A percentile compares a stretch with the other conserved stretches of the same genome.
Evolutionary conservation across 108 stramenopile genomes (phyloP).

Genomic region (Cyclostephanos invisitatus): DNA sequence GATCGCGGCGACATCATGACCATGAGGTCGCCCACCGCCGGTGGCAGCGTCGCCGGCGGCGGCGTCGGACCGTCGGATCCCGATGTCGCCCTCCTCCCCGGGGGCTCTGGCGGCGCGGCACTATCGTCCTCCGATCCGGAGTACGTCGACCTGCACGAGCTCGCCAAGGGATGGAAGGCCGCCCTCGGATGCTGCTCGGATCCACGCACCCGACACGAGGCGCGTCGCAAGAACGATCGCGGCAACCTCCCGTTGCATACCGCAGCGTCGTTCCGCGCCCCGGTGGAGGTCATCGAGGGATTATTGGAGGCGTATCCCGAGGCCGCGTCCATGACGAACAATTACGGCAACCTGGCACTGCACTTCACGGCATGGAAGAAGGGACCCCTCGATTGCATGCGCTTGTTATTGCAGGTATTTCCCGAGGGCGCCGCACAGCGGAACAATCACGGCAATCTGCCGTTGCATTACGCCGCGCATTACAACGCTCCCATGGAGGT

Average conservation of each 20-base stretch:
- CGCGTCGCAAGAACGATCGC: conserved; percentile 75
- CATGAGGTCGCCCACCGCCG: background rate
- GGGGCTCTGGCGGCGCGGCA: too few species aligned
- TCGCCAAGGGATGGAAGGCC: conserved; percentile 90
- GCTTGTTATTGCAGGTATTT: conserved; percentile 71
- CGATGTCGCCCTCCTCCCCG: too few species aligned
- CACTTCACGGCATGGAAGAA: conserved; percentile 91
- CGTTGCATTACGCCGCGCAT: conserved; percentile 84
- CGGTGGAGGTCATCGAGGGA: conserved; percentile 78
- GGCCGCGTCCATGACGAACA: conserved; percentile 84
- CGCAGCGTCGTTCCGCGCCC: conserved; percentile 81
- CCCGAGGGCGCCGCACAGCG: conserved; percentile 88
- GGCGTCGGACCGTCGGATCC: too few species aligned
- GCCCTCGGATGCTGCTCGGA: conserved; percentile 79
- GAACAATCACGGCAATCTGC: conserved; percentile 87
- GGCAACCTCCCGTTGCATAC: conserved; percentile 87
- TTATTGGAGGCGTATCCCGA: conserved; percentile 86
- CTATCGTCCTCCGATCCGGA: conserved; percentile 21
- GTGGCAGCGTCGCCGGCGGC: background rate
- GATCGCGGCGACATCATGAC: background rate
- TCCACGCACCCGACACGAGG: conserved; percentile 79
- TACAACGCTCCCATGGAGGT: conserved; percentile 87
- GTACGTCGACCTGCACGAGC: conserved; percentile 78
- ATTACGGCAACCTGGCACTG: conserved; percentile 84
- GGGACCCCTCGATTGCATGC: conserved; percentile 83